Percentiles rank a stretch among this genome's conserved stretches.
Conservation (phyloP, 2,329 filamentous ascomycete species). For the Cladosporium oxysporum region DNA sequence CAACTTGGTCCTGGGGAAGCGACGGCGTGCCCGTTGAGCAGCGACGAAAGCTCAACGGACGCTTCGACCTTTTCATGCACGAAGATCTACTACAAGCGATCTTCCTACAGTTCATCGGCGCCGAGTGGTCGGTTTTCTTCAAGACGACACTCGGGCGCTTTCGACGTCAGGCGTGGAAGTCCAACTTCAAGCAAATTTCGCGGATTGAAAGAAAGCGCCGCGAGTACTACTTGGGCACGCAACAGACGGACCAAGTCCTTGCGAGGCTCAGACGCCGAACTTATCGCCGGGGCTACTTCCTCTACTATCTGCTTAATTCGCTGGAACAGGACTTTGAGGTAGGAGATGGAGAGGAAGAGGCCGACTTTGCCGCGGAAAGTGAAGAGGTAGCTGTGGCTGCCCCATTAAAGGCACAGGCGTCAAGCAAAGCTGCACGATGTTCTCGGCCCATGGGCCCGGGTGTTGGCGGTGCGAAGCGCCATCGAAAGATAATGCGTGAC, state of each 20-base stretch:
- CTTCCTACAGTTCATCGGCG: conserved; percentile 56
- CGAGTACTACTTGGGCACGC: conserved; percentile 46
- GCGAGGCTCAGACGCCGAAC: conserved; percentile 1
- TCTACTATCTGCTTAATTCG: conserved; percentile 47
- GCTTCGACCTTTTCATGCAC: conserved; percentile 62
- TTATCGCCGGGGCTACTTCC: conserved; percentile 50
- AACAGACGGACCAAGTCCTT: conserved; percentile 1
- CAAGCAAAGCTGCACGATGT: not conserved
- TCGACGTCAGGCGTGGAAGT: conserved; percentile 45
- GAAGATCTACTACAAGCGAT: conserved; percentile 60
- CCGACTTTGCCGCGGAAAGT: conserved; percentile 34
- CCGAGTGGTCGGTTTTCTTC: conserved; percentile 53
- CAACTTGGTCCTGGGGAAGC: conserved; percentile 55
- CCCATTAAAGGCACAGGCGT: too few species aligned
- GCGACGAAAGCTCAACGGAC: conserved; percentile 57
- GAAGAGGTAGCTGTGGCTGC: not conserved
- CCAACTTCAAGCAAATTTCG: conserved; percentile 35
- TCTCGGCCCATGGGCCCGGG: not conserved
- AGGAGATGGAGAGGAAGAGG: conserved; percentile 44
- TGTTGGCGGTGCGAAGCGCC: not conserved
- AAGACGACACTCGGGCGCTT: conserved; percentile 45
- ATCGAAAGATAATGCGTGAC: not conserved
- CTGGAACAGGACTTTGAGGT: conserved; percentile 2
- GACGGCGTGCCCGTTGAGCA: conserved; percentile 51
- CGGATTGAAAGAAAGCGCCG: conserved; percentile 46